Percentiles rank a stretch among this genome's conserved stretches.
Evolutionary conservation across 495 filamentous ascomycete genomes (phyloP).

Genomic region (Sphaerosporella brunnea): DNA sequence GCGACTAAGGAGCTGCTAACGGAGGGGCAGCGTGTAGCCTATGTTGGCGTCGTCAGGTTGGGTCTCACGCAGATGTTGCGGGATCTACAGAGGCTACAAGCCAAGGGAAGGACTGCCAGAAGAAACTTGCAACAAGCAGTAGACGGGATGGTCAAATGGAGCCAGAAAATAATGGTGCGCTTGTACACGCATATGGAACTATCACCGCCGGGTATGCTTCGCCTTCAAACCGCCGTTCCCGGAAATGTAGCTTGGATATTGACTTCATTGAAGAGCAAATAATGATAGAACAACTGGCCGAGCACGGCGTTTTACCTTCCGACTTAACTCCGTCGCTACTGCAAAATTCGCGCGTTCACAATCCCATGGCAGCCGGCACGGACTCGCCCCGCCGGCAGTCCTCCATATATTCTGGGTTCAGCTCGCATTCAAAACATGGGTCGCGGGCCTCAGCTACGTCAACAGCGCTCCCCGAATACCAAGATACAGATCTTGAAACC

Average conservation of each 20-base stretch:
- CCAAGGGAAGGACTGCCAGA: slow-evolving; percentile 37
- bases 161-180: slow-evolving; percentile 89
- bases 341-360: slow-evolving; percentile 84
- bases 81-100: slow-evolving; percentile 41
- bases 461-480: background rate
- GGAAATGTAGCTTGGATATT: slow-evolving; percentile 9
- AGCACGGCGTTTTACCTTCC: slow-evolving; percentile 68
- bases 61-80: slow-evolving; percentile 58
- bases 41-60: slow-evolving; percentile 74
- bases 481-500: slow-evolving; percentile 2
- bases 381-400: background rate
- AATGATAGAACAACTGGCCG: slow-evolving; percentile 94
- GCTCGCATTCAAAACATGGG: slow-evolving; percentile 2
- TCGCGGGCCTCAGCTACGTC: slow-evolving; percentile 4
- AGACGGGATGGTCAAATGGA: slow-evolving; percentile 85
- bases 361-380: slow-evolving; percentile 50
- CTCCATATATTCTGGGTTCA: slow-evolving; percentile 8
- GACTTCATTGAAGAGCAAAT: slow-evolving; percentile 50
- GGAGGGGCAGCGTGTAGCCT: slow-evolving; percentile 88
- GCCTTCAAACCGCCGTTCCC: background rate
- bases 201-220: slow-evolving; percentile 35
- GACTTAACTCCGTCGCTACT: slow-evolving; percentile 77
- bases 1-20: slow-evolving; percentile 91
- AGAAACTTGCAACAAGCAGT: slow-evolving; percentile 49
- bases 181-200: slow-evolving; percentile 96